phyloP scores from a whole-genome alignment of 2,329 filamentous ascomycete genomes.

The Calonectria montana region DNA sequence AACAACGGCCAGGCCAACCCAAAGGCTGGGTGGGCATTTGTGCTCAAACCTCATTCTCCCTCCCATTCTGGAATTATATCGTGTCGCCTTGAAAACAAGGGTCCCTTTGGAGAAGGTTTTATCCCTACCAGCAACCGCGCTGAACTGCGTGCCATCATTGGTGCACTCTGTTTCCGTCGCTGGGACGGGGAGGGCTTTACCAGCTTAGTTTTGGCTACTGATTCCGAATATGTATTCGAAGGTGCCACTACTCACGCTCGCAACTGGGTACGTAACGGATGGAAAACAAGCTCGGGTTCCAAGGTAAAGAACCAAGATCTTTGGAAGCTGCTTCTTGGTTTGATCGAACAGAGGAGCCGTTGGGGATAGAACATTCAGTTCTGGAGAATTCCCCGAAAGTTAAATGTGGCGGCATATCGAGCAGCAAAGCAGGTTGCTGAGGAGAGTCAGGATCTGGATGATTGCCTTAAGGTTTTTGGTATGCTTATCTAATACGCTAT shows the following conservation, averaged over 20 bases:
- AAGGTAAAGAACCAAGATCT: background rate
- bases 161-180: conserved; percentile 7
- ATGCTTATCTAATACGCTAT: too few species aligned
- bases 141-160: conserved; percentile 26
- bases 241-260: conserved; percentile 24
- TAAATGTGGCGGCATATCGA: background rate
- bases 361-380: background rate
- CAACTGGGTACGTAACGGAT: too few species aligned
- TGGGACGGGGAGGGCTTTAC: conserved; percentile 45
- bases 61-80: background rate
- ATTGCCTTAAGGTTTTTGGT: too few species aligned
- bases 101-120: conserved; percentile 52
- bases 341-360: background rate
- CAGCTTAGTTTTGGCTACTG: conserved; percentile 54
- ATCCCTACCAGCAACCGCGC: conserved; percentile 58
- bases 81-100: conserved; percentile 54
- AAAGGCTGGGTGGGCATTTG: conserved; percentile 54
- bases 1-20: conserved; percentile 53
- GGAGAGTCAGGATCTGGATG: too few species aligned
- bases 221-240: conserved; percentile 24
- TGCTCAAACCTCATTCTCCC: conserved; percentile 29
- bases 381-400: background rate
- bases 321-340: background rate
- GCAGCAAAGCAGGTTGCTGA: background rate
- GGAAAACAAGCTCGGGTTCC: background rate